Conservation (phyloP, 2,329 filamentous ascomycete genomes). For the Chrysoporthe cubensis region DNA sequence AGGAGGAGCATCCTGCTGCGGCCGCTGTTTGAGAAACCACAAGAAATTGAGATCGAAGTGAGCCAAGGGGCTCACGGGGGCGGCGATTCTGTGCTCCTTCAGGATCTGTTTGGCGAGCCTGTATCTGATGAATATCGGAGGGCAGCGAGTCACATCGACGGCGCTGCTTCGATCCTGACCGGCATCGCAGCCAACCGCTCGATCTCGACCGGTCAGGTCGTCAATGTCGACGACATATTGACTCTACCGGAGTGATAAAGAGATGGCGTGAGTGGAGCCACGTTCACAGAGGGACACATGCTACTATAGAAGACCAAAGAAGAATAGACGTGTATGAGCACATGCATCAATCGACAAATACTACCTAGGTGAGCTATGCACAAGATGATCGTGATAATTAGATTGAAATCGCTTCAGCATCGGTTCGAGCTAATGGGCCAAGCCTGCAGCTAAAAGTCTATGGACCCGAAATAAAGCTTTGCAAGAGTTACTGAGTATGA, state of each 20-base stretch:
- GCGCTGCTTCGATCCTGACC: slow-evolving; percentile 61
- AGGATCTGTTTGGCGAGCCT: slow-evolving; percentile 60
- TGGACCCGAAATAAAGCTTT: too few species aligned
- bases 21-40: slow-evolving; percentile 60
- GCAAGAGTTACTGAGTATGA: too few species aligned
- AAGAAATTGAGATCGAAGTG: slow-evolving; percentile 56
- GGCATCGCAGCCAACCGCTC: slow-evolving; percentile 63
- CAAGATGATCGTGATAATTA: too few species aligned
- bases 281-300: too few species aligned
- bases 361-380: too few species aligned
- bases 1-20: slow-evolving; percentile 52
- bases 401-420: too few species aligned
- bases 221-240: slow-evolving; percentile 58
- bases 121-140: slow-evolving; percentile 56
- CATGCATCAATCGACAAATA: neutral
- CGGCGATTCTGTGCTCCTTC: slow-evolving; percentile 59
- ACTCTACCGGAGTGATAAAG: slow-evolving; percentile 34
- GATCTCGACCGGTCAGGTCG: slow-evolving; percentile 59
- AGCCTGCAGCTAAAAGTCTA: too few species aligned
- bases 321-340: neutral
- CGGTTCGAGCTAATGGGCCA: too few species aligned
- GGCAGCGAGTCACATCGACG: slow-evolving; percentile 62
- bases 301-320: neutral
- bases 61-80: slow-evolving; percentile 62
- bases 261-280: neutral